These are phyloP conservation scores for Pseudognaphalium luteoalbum DNA, from an alignment of 129 eudicot genomes.

Conservation along the genomic window DNA sequence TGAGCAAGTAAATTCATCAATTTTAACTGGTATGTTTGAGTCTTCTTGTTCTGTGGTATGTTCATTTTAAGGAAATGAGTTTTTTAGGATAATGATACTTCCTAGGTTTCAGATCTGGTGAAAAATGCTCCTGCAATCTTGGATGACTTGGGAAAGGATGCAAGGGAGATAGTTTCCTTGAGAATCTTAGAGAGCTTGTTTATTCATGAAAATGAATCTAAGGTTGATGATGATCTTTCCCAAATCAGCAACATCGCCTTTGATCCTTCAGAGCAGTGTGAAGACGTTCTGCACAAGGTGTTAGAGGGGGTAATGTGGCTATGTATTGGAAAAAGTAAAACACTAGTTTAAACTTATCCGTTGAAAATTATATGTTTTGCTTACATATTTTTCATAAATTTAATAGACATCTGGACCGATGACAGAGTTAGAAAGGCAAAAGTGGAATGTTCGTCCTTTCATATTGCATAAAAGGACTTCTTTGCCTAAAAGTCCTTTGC, in stretches of 20 bases:
- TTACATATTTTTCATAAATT: constrained; percentile 6
- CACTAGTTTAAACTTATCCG: background rate
- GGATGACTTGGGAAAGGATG: constrained; percentile 49
- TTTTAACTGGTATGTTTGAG: constrained; percentile 26
- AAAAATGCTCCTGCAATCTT: constrained; percentile 45
- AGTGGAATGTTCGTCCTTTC: constrained; percentile 51
- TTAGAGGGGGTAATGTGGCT: constrained; percentile 41
- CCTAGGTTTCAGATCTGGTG: constrained; percentile 43
- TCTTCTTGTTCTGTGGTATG: background rate
- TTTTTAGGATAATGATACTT: background rate
- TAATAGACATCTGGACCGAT: constrained; percentile 45
- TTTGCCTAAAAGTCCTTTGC: constrained; percentile 46
- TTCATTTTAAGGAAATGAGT: background rate
- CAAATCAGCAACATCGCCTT: constrained; percentile 32
- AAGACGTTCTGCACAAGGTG: constrained; percentile 47
- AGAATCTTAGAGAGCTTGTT: constrained; percentile 52
- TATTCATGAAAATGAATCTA: constrained; percentile 25
- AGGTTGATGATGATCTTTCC: constrained; percentile 16
- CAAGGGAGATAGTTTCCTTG: constrained; percentile 56
- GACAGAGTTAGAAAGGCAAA: constrained; percentile 40
- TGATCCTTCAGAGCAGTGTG: constrained; percentile 49
- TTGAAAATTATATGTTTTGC: background rate
- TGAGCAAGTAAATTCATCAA: constrained; percentile 32
- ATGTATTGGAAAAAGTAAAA: background rate
- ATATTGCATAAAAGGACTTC: constrained; percentile 48